Conservation (phyloP, 2,329 filamentous ascomycete species). For the Fusarium nodosum region DNA sequence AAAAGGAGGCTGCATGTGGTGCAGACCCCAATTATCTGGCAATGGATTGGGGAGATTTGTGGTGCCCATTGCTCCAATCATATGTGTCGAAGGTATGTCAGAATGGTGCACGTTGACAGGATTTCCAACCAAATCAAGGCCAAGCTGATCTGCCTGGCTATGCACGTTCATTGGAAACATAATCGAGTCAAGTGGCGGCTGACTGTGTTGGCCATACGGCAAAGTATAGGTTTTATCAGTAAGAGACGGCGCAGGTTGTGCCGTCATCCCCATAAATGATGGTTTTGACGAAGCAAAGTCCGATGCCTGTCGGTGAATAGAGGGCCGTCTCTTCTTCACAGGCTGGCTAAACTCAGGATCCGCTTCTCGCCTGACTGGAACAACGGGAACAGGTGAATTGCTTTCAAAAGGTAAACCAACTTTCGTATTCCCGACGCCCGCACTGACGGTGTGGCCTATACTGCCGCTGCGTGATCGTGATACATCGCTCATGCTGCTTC, state of each 20-base stretch:
- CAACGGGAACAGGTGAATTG: slow-evolving; percentile 40
- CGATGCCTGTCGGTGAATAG: slow-evolving; percentile 49
- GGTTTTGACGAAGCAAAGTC: slow-evolving; percentile 52
- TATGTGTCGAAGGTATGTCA: slow-evolving; percentile 26
- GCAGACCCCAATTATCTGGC: slow-evolving; percentile 50
- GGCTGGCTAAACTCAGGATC: slow-evolving; percentile 47
- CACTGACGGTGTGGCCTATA: slow-evolving; percentile 19
- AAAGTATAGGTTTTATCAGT: slow-evolving; percentile 38
- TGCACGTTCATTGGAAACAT: slow-evolving; percentile 49
- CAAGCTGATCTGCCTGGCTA: slow-evolving; percentile 44
- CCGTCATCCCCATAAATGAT: slow-evolving; percentile 44
- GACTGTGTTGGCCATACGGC: slow-evolving; percentile 33
- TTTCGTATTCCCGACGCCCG: slow-evolving; percentile 8
- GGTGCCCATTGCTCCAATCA: slow-evolving; percentile 38
- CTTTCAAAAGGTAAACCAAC: slow-evolving; percentile 35
- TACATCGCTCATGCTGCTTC: slow-evolving; percentile 49
- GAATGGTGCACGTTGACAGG: slow-evolving; percentile 49
- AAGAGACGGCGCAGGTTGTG: slow-evolving; percentile 39
- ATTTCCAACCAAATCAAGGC: slow-evolving; percentile 50
- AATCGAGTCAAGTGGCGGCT: slow-evolving; percentile 45
- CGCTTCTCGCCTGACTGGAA: slow-evolving; percentile 53
- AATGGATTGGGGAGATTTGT: slow-evolving; percentile 48
- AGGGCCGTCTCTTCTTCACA: slow-evolving; percentile 51
- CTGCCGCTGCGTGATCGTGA: slow-evolving; percentile 42
- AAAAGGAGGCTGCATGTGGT: slow-evolving; percentile 42